Conservation (phyloP, 306 rosid species). For the Oemleria cerasiformis region DNA sequence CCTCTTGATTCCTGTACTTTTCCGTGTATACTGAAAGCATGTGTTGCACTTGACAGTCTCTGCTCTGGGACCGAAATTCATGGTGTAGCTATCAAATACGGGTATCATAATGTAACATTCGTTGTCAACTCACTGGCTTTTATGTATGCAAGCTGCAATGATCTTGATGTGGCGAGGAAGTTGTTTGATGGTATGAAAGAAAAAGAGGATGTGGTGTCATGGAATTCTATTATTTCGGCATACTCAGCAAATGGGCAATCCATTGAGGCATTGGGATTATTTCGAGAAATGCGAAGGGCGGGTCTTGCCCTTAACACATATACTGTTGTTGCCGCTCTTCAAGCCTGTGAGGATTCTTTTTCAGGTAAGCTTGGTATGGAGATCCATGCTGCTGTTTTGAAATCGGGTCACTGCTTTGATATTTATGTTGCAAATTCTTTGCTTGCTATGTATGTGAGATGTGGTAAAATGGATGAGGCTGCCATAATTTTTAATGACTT, state of each 20-base stretch:
- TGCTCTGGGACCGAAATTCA: slow-evolving; percentile 52
- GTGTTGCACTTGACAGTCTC: slow-evolving; percentile 31
- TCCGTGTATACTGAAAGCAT: slow-evolving; percentile 55
- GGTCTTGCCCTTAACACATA: slow-evolving; percentile 42
- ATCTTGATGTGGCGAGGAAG: slow-evolving; percentile 46
- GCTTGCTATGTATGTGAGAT: slow-evolving; percentile 64
- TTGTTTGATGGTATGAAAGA: slow-evolving; percentile 43
- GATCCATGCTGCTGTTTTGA: slow-evolving; percentile 56
- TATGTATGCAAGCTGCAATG: slow-evolving; percentile 63
- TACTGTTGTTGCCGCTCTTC: slow-evolving; percentile 65
- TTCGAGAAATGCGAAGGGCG: slow-evolving; percentile 49
- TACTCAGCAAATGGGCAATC: slow-evolving; percentile 44
- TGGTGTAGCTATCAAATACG: slow-evolving; percentile 62
- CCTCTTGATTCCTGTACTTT: slow-evolving; percentile 54
- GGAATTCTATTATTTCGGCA: slow-evolving; percentile 72
- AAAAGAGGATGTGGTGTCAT: slow-evolving; percentile 56
- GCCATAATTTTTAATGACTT: slow-evolving; percentile 38
- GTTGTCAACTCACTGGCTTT: slow-evolving; percentile 62
- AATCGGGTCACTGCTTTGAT: slow-evolving; percentile 38
- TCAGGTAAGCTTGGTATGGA: slow-evolving; percentile 50
- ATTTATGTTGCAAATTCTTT: slow-evolving; percentile 61
- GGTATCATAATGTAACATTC: slow-evolving; percentile 41
- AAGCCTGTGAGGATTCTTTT: slow-evolving; percentile 54
- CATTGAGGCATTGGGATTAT: slow-evolving; percentile 46
- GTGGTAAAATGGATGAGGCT: slow-evolving; percentile 49